phyloP scores from a whole-genome alignment of 495 filamentous ascomycete genomes.

The Podospora pseudoanserina region DNA sequence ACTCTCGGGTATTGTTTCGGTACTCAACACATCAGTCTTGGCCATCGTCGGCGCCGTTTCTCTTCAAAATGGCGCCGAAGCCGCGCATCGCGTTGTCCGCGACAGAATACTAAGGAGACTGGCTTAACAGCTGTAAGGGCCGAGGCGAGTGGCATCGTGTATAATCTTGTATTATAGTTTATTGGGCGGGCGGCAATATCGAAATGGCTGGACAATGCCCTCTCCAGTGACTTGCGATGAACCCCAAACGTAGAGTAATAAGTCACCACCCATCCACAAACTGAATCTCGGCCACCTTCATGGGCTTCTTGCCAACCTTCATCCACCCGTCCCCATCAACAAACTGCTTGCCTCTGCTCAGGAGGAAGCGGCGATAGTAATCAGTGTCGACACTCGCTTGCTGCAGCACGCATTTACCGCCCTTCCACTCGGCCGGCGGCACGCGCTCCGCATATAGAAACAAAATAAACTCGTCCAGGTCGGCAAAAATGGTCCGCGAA shows the following conservation, averaged over 20 bases:
- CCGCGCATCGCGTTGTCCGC: conserved; percentile 68
- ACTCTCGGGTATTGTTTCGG: conserved; percentile 64
- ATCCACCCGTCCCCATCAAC: conserved; percentile 25
- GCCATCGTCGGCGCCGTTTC: conserved; percentile 85
- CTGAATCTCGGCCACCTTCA: conserved; percentile 26
- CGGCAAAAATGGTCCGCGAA: conserved; percentile 25
- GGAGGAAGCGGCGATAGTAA: conserved; percentile 24
- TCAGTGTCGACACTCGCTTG: conserved; percentile 16
- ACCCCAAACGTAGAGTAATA: background rate
- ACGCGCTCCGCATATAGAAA: conserved; percentile 24
- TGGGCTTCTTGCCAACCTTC: conserved; percentile 24
- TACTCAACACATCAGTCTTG: conserved; percentile 73
- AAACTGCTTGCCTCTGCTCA: conserved; percentile 27
- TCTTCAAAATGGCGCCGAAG: conserved; percentile 75
- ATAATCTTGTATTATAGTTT: conserved; percentile 31
- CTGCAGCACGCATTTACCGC: conserved; percentile 20
- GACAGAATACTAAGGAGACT: conserved; percentile 66
- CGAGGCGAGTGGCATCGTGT: conserved; percentile 21
- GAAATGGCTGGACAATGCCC: background rate
- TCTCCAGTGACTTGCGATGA: background rate
- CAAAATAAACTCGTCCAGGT: conserved; percentile 30
- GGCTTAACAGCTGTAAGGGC: conserved; percentile 1
- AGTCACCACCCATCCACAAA: conserved; percentile 26
- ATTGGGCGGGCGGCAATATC: background rate
- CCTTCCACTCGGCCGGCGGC: conserved; percentile 25